phyloP scores from a whole-genome alignment of 2,329 filamentous ascomycete genomes.

The Fusarium scirpi region DNA sequence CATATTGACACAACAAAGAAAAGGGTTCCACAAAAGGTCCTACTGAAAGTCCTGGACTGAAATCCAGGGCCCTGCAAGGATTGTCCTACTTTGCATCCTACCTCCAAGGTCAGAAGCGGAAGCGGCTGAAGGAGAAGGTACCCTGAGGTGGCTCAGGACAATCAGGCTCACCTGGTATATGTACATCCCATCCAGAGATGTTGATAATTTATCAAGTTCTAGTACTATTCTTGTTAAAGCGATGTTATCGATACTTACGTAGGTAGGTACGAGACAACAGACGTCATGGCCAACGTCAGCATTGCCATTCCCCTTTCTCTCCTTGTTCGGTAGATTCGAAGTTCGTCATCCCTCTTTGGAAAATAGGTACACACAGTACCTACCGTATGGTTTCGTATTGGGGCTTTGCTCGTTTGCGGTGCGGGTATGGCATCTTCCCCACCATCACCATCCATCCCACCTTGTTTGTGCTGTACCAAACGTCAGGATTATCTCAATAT shows the following conservation, averaged over 20 bases:
- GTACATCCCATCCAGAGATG: too few species aligned
- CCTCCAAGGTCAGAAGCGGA: not conserved
- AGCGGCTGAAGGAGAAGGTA: conserved; percentile 1
- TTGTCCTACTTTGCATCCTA: not conserved
- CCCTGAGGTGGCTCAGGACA: not conserved
- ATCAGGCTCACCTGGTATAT: conserved; percentile 1
- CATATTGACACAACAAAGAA: conserved; percentile 5
- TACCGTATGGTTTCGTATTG: not conserved
- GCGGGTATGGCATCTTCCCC: not conserved
- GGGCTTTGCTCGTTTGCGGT: conserved; percentile 9
- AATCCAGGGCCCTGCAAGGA: conserved; percentile 9
- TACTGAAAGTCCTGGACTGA: conserved; percentile 25
- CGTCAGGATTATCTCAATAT: not conserved
- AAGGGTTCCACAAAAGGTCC: conserved; percentile 17
- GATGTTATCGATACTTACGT: too few species aligned
- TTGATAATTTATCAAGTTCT: too few species aligned
- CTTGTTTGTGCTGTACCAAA: not conserved
- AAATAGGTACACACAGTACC: not conserved
- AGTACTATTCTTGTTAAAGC: too few species aligned
- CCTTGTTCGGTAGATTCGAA: not conserved
- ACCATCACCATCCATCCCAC: conserved; percentile 11
- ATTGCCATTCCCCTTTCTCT: not conserved
- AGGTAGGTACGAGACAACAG: not conserved
- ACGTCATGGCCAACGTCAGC: conserved; percentile 2
- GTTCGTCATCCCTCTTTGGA: conserved; percentile 1